Base-by-base conservation (phyloP, 768 basidiomycete species). In the Kwoniella newhampshirensis region DNA sequence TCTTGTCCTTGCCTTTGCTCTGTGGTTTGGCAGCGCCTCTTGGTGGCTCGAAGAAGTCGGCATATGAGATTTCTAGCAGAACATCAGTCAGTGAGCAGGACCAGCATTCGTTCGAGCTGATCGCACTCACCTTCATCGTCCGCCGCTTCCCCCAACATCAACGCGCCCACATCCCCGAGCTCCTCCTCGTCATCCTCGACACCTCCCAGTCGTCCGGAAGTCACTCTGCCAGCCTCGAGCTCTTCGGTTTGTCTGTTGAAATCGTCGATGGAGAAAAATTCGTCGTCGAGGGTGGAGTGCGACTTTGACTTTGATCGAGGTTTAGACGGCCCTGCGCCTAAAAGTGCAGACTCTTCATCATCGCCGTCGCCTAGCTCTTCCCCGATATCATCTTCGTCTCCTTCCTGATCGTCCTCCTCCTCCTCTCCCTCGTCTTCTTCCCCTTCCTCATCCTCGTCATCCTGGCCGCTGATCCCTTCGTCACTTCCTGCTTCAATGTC, bases 241-340 rank as follows among this genome's bases (percentile, higher is more conserved):
- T 82, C 83, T 73, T 89, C 88, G 1, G 87, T 86, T 73, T 91
- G 85, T 2, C 85, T 81, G 67, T 98, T 96, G 80, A 99, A 99
- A 18, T 84, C 81, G 26, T 84, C 83, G 44, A 99, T 81, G 60
- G 87, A 82, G 77, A 98, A 98, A 79, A 98, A 98, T 13, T 81
- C 84, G 71, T 98, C 94, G 75, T 97, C 87, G 26, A 97, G 82
- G 40, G 81, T 81, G 4, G 81, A 76, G 54, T 81, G 78, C n/a
- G 54, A 60, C 55, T 71, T 70, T 26, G 18, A 15, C 47, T 28
- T 51, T n/a, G 45, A 37, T 39, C 46, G 41, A 32, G 52, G 47
- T 21, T 59, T 55, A 5, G 68, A 69, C 4, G 67, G 70, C 2
- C 64, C 68, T 23, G 63, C 63, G 11, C 48, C 63, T 18, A 63